These are phyloP conservation scores for Aspergillus quadrilineatus DNA, from an alignment of 2,329 filamentous ascomycete species.

Conservation along the genomic window DNA sequence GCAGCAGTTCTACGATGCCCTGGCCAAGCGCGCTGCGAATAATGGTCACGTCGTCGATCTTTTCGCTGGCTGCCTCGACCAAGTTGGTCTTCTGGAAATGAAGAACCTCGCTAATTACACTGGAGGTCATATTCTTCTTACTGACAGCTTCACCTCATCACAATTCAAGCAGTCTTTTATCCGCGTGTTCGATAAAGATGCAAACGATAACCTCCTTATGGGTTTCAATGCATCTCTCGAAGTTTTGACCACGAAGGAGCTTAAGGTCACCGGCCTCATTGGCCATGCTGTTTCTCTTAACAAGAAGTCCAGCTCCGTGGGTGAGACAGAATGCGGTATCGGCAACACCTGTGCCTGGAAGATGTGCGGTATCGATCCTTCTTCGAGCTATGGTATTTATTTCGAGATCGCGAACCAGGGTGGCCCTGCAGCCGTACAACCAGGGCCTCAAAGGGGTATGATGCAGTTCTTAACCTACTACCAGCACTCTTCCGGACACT, in stretches of 20 bases:
- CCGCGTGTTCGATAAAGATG: constrained; percentile 95
- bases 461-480: constrained; percentile 99
- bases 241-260: constrained; percentile 93
- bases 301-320: constrained; percentile 96
- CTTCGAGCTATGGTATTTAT: constrained; percentile 90
- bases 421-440: constrained; percentile 78
- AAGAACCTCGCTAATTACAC: constrained; percentile 95
- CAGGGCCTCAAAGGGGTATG: constrained; percentile 86
- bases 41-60: constrained; percentile 98
- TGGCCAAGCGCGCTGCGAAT: constrained; percentile 91
- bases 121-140: constrained; percentile 96
- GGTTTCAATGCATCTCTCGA: constrained; percentile 96
- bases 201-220: constrained; percentile 91
- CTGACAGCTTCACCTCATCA: constrained; percentile 96
- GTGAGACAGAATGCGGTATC: constrained; percentile 96
- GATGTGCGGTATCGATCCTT: constrained; percentile 97
- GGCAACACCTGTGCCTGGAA: constrained; percentile 99
- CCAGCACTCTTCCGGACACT: constrained; percentile 94
- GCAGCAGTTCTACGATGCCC: constrained; percentile 80
- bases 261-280: constrained; percentile 96
- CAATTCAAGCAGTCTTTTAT: constrained; percentile 99
- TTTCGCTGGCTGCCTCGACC: constrained; percentile 94
- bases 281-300: constrained; percentile 95
- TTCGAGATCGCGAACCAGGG: constrained; percentile 97
- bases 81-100: constrained; percentile 97